phyloP scores from a whole-genome alignment of 805 yeast species.

The Wickerhamiella hasegawae region DNA sequence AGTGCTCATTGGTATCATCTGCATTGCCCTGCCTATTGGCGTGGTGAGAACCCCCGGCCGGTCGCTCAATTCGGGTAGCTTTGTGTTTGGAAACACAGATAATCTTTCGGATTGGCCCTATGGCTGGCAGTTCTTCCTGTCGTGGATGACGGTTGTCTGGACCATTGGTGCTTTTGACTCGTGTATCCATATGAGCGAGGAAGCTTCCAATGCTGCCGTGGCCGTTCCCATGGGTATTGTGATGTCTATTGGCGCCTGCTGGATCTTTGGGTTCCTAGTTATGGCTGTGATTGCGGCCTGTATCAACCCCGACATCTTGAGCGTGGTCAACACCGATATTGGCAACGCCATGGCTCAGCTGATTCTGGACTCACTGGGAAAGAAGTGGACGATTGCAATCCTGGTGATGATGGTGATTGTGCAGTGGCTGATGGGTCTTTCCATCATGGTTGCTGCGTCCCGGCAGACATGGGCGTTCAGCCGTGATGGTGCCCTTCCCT shows the following conservation, averaged over 20 bases:
- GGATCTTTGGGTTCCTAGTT: conserved; percentile 41
- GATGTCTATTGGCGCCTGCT: conserved; percentile 40
- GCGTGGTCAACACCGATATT: conserved; percentile 26
- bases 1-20: conserved; percentile 32
- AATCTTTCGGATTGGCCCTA: conserved; percentile 39
- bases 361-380: conserved; percentile 44
- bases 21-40: conserved; percentile 51
- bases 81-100: conserved; percentile 37
- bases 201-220: conserved; percentile 42
- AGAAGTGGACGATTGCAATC: conserved; percentile 46
- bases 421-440: conserved; percentile 52
- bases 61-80: conserved; percentile 32
- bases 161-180: conserved; percentile 62
- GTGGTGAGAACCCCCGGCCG: conserved; percentile 8
- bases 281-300: conserved; percentile 35
- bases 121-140: conserved; percentile 39
- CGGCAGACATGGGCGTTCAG: conserved; percentile 65
- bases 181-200: conserved; percentile 58
- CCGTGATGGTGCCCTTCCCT: conserved; percentile 61
- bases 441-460: conserved; percentile 46
- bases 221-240: conserved; percentile 53
- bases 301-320: conserved; percentile 29
- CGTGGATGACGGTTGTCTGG: conserved; percentile 59
- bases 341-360: conserved; percentile 54
- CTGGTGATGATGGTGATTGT: conserved; percentile 42